A percentile compares a stretch with the other conserved stretches of the same genome.
Evolutionary conservation across 1,139 yeast genomes (phyloP).

Genomic region (Scheffersomyces lignicola): DNA sequence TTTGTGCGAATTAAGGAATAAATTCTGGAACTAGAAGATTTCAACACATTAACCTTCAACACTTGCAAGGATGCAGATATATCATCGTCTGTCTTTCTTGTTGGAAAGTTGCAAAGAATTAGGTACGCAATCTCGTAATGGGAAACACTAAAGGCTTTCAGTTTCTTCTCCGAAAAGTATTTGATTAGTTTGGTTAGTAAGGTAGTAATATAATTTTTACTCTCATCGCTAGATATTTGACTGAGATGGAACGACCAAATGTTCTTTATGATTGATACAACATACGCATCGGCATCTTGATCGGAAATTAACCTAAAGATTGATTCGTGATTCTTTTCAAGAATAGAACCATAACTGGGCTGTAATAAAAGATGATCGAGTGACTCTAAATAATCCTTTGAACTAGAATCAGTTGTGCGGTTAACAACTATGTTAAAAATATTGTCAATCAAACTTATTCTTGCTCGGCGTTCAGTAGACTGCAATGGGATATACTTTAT

Average conservation of each 20-base stretch:
- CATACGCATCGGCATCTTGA: not conserved
- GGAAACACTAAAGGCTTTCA: not conserved
- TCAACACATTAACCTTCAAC: not conserved
- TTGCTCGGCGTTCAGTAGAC: not conserved
- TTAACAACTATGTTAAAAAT: not conserved
- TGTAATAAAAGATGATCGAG: not conserved
- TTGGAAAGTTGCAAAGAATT: not conserved
- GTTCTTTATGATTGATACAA: not conserved
- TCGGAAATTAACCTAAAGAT: not conserved
- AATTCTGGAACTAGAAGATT: not conserved
- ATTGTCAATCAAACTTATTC: not conserved
- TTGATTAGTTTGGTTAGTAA: not conserved
- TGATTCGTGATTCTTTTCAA: not conserved
- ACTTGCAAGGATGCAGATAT: not conserved
- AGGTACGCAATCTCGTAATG: not conserved
- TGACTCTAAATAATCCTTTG: not conserved
- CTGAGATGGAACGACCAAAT: not conserved
- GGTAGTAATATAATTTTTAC: not conserved
- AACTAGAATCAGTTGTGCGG: not conserved
- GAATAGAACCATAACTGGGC: not conserved
- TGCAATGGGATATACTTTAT: not conserved
- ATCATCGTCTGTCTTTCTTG: constrained; percentile 2
- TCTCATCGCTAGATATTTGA: not conserved
- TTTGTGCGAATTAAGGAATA: not conserved
- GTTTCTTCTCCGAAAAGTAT: not conserved